Percentiles rank a stretch among this genome's conserved stretches.
Conservation (phyloP, 2,329 filamentous ascomycete genomes). For the Penicillium occitanis region DNA sequence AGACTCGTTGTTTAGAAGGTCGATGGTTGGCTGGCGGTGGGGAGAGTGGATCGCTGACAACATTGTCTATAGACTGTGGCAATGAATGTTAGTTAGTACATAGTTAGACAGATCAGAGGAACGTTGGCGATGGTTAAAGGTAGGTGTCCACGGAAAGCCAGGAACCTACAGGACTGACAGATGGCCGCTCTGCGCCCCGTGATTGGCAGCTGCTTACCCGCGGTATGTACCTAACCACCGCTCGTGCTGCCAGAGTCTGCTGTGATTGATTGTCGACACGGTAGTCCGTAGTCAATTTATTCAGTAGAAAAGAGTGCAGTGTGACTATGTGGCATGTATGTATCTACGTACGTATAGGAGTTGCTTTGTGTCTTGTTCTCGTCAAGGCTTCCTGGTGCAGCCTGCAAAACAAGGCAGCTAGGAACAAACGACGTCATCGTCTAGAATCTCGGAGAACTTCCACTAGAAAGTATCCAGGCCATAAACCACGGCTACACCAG, state of each 20-base stretch:
- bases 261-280: constrained; percentile 8
- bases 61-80: neutral
- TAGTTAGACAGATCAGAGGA: neutral
- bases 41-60: neutral
- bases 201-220: constrained; percentile 19
- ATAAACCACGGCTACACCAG: neutral
- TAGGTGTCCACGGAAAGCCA: neutral
- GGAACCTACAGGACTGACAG: neutral
- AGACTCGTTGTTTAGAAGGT: neutral
- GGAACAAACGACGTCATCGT: neutral
- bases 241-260: constrained; percentile 14
- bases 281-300: neutral
- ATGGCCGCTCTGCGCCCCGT: constrained; percentile 1
- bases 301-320: neutral
- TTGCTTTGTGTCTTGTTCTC: neutral
- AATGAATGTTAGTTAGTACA: neutral
- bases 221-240: neutral
- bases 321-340: neutral
- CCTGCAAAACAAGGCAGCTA: constrained; percentile 6
- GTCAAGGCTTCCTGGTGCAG: neutral
- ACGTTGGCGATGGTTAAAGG: neutral
- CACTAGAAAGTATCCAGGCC: neutral
- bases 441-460: neutral
- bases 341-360: neutral
- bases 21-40: neutral